These are phyloP conservation scores for Epichloe scottii DNA, from an alignment of 2,329 filamentous ascomycete species.

Conservation along the genomic window DNA sequence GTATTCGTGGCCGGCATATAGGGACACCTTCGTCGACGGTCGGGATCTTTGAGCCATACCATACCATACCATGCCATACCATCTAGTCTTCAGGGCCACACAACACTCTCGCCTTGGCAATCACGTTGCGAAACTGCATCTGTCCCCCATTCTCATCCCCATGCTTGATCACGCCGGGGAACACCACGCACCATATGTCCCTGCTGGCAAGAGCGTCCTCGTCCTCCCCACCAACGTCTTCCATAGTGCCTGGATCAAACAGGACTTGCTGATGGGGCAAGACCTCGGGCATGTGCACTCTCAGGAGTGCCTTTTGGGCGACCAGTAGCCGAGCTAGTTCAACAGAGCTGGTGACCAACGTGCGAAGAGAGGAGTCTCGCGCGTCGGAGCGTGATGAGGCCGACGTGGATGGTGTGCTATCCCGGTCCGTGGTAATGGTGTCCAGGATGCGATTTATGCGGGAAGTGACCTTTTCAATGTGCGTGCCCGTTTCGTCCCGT, in stretches of 20 bases:
- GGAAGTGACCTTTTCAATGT: conserved; percentile 30
- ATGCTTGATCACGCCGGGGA: conserved; percentile 50
- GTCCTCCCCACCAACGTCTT: conserved; percentile 51
- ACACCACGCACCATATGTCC: conserved; percentile 49
- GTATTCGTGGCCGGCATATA: too few relatives aligned
- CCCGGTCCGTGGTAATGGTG: conserved; percentile 29
- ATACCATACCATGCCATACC: neutral
- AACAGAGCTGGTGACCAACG: conserved; percentile 39
- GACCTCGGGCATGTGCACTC: conserved; percentile 41
- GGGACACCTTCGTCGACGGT: too few relatives aligned
- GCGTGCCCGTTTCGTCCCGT: conserved; percentile 29
- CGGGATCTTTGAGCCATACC: neutral
- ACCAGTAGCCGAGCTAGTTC: conserved; percentile 43
- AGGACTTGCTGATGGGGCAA: conserved; percentile 38
- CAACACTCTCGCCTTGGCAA: conserved; percentile 53
- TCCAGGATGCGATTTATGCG: conserved; percentile 38
- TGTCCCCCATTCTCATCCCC: conserved; percentile 53
- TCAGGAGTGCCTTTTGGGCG: conserved; percentile 46
- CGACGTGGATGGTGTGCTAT: conserved; percentile 8
- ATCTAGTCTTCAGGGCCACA: conserved; percentile 34
- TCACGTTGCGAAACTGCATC: conserved; percentile 48
- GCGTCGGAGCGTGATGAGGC: conserved; percentile 23
- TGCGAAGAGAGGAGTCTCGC: conserved; percentile 40
- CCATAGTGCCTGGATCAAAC: conserved; percentile 50
- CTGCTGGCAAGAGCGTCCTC: conserved; percentile 39